Percentiles rank a stretch among this genome's conserved stretches.
phyloP scores from a whole-genome alignment of 2,329 filamentous ascomycete genomes.

The Beauveria varroae region DNA sequence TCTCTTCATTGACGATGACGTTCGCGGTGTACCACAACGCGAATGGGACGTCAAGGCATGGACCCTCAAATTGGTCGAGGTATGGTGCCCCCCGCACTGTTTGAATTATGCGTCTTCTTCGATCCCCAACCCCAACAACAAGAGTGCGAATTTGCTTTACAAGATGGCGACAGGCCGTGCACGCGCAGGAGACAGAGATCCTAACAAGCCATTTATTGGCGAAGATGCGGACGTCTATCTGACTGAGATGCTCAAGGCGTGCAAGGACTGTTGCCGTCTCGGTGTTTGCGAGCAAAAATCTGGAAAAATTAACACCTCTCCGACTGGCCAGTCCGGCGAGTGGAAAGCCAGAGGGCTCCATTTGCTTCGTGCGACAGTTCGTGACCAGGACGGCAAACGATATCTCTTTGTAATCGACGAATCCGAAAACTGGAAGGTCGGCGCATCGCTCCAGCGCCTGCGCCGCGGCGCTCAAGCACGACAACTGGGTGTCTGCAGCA shows the following conservation, averaged over 20 bases:
- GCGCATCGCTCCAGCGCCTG: slow-evolving; percentile 52
- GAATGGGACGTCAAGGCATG: slow-evolving; percentile 99
- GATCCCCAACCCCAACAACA: slow-evolving; percentile 30
- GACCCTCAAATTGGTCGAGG: slow-evolving; percentile 89
- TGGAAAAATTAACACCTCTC: slow-evolving; percentile 34
- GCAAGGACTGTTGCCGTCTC: slow-evolving; percentile 56
- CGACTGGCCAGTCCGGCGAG: slow-evolving; percentile 41
- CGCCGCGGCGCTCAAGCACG: slow-evolving; percentile 53
- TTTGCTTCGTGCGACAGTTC: slow-evolving; percentile 54
- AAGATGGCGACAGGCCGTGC: slow-evolving; percentile 39
- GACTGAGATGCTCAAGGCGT: slow-evolving; percentile 53
- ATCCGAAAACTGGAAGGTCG: slow-evolving; percentile 61
- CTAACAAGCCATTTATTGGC: slow-evolving; percentile 45
- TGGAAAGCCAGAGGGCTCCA: slow-evolving; percentile 51
- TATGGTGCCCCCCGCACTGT: slow-evolving; percentile 67
- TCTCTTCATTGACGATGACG: slow-evolving; percentile 93
- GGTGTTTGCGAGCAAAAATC: slow-evolving; percentile 40
- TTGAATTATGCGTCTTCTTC: slow-evolving; percentile 36
- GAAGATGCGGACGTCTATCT: slow-evolving; percentile 63
- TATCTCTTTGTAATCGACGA: slow-evolving; percentile 59
- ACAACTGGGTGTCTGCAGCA: slow-evolving; percentile 49
- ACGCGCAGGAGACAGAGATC: slow-evolving; percentile 41
- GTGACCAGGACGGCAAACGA: slow-evolving; percentile 59
- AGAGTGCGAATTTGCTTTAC: slow-evolving; percentile 37
- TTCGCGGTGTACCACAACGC: slow-evolving; percentile 81